These are phyloP conservation scores for Karstenula rhodostoma DNA, from an alignment of 2,329 filamentous ascomycete genomes.

Conservation along the genomic window DNA sequence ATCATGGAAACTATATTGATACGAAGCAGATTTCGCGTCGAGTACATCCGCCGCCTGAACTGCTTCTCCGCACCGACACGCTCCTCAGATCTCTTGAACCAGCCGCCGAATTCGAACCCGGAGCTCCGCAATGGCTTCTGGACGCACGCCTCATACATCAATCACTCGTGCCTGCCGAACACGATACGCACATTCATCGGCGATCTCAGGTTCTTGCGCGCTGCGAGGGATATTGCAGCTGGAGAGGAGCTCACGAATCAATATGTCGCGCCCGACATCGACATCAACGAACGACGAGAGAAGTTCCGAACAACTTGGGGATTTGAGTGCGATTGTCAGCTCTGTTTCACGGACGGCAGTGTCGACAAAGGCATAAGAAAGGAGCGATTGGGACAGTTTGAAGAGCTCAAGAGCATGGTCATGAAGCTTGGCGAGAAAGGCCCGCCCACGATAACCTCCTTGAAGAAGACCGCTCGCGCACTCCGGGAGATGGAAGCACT, in stretches of 20 bases:
- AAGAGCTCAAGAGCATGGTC: constrained; percentile 29
- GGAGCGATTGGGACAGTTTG: constrained; percentile 25
- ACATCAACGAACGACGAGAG: constrained; percentile 27
- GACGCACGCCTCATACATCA: constrained; percentile 52
- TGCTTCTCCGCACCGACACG: constrained; percentile 50
- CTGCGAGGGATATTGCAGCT: constrained; percentile 42
- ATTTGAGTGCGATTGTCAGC: constrained; percentile 31
- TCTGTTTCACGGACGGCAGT: constrained; percentile 26
- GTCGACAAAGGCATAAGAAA: constrained; percentile 13
- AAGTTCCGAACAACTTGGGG: constrained; percentile 29
- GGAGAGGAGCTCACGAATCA: constrained; percentile 36
- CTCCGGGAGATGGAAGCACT: constrained; percentile 28
- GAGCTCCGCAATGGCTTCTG: constrained; percentile 49
- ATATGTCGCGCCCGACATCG: constrained; percentile 32
- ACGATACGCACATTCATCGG: constrained; percentile 49
- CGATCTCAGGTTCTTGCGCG: constrained; percentile 50
- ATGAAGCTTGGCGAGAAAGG: constrained; percentile 25
- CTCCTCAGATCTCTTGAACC: constrained; percentile 26
- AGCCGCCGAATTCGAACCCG: constrained; percentile 21
- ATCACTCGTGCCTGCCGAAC: constrained; percentile 55
- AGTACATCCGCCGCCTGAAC: constrained; percentile 56
- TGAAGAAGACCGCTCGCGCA: constrained; percentile 33
- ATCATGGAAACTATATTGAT: background rate
- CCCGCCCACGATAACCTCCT: constrained; percentile 23
- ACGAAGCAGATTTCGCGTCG: constrained; percentile 52